Percentiles rank a stretch among this genome's conserved stretches.
phyloP scores from a whole-genome alignment of 495 filamentous ascomycete species.

The Copromyces sp. region DNA sequence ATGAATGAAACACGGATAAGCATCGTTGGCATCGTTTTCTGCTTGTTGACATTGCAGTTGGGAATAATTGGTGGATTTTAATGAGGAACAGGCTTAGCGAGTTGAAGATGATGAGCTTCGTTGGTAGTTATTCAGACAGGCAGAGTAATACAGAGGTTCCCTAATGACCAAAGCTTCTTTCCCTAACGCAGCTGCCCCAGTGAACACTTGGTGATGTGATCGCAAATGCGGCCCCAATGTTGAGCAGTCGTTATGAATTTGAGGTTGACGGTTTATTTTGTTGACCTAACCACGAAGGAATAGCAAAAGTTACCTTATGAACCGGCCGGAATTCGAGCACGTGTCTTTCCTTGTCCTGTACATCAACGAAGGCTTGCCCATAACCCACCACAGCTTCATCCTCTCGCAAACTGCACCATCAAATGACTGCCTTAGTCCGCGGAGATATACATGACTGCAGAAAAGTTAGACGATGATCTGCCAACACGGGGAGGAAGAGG shows the following conservation, averaged over 20 bases:
- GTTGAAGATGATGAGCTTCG: not conserved
- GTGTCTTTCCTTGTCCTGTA: not conserved
- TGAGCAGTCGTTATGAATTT: not conserved
- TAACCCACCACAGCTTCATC: not conserved
- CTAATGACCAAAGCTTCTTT: not conserved
- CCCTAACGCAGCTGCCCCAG: not conserved
- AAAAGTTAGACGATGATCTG: not conserved
- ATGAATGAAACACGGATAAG: not conserved
- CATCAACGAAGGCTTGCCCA: not conserved
- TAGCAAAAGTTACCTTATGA: not conserved
- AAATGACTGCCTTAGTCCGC: slow-evolving; percentile 38
- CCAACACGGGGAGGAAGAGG: not conserved
- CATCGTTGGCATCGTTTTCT: not conserved
- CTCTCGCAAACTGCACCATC: not conserved
- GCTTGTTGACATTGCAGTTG: not conserved
- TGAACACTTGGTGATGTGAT: not conserved
- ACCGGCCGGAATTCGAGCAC: not conserved
- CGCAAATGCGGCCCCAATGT: not conserved
- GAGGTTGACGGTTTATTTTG: not conserved
- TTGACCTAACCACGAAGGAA: not conserved
- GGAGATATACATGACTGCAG: slow-evolving; percentile 65
- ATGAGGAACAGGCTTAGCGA: not conserved
- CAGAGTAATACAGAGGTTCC: not conserved
- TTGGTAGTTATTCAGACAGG: not conserved
- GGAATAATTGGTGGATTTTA: not conserved